Evolutionary conservation across 2,329 filamentous ascomycete species (phyloP), one percentile per base, ranked within the genome.

Genomic region (Aureobasidium sp.): DNA sequence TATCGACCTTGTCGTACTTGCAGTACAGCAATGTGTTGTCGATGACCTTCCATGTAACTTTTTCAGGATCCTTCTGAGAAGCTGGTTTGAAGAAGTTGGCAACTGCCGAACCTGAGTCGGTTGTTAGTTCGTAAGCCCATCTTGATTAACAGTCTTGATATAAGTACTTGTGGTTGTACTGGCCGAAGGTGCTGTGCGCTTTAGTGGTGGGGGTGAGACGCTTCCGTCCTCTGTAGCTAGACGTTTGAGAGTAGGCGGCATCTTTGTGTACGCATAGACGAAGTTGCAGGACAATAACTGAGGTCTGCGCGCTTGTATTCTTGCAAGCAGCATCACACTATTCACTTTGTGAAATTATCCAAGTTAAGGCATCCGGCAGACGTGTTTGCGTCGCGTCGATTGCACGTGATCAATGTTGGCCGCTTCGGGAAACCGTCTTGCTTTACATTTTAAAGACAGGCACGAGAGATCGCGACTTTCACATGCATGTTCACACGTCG

Each of bases 61-160:
- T 83, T 53, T 92, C 86, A 15, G 89, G 89, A 33, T 87, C 84
- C 71, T 95, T 96, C 71, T 96, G 84, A 0, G 91, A 96, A 0
- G 81, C 71, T 0, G 92, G 92, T 0, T 86, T 95, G 74, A 97
- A 97, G 77, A 97, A 97, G 58, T 82, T 90, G 21, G 88, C 82
- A 1, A 95, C 84, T 1, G 87, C 84, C 62, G 74, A 84, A 71
- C 84, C 87, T 89, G 65, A 11, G 4, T 1, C 15, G 8, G 1
- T 50, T 19, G 27, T 50, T 33, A 54, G 23, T 31, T 3, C 0
- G 6, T 21, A 40, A 53, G 43, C 9, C 29, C 3, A 31, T 7
- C 3, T 4, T 42, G 35, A 7, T 29, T 10, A 21, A 17, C 13
- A 19, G 1, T 9, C 6, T 40, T 8, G 15, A 10, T 23, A 13